These are phyloP conservation scores for Alternaria gaisen DNA, from an alignment of 2,329 filamentous ascomycete species.

Conservation along the genomic window DNA sequence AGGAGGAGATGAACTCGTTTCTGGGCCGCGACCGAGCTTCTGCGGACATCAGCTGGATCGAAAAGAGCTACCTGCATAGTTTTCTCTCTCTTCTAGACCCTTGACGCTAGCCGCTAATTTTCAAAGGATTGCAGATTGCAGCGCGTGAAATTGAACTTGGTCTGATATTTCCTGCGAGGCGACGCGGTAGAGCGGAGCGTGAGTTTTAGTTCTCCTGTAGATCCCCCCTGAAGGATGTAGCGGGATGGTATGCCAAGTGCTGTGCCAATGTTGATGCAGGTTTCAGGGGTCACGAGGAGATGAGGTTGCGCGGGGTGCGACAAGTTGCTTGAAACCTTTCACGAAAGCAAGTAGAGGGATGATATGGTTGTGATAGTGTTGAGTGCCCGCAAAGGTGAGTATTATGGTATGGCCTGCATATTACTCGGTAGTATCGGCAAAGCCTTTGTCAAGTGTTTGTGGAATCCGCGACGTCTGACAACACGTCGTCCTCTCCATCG, in stretches of 20 bases:
- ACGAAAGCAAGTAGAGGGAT: neutral
- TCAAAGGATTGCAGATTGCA: neutral
- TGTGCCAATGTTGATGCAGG: conserved; percentile 8
- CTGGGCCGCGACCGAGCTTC: conserved; percentile 4
- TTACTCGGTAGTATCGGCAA: neutral
- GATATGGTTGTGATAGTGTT: neutral
- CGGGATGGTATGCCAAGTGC: conserved; percentile 10
- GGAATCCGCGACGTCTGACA: neutral
- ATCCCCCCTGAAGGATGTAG: conserved; percentile 20
- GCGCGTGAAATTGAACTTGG: neutral
- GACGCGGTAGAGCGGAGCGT: conserved; percentile 4
- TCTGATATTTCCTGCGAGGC: neutral
- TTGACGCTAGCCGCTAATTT: neutral
- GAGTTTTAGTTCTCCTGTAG: conserved; percentile 16
- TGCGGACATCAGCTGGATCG: neutral
- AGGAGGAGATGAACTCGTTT: conserved; percentile 5
- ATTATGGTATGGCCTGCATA: neutral
- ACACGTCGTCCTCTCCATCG: conserved; percentile 17
- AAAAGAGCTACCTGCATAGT: neutral
- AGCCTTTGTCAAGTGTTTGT: neutral
- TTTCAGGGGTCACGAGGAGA: conserved; percentile 7
- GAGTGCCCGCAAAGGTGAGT: neutral
- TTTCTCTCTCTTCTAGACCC: neutral
- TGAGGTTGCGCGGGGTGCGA: conserved; percentile 2
- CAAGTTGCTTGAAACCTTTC: neutral